Percentiles rank a stretch among this genome's conserved stretches.
Evolutionary conservation across 2,329 filamentous ascomycete species (phyloP).

Genomic region (Fusarium poae): DNA sequence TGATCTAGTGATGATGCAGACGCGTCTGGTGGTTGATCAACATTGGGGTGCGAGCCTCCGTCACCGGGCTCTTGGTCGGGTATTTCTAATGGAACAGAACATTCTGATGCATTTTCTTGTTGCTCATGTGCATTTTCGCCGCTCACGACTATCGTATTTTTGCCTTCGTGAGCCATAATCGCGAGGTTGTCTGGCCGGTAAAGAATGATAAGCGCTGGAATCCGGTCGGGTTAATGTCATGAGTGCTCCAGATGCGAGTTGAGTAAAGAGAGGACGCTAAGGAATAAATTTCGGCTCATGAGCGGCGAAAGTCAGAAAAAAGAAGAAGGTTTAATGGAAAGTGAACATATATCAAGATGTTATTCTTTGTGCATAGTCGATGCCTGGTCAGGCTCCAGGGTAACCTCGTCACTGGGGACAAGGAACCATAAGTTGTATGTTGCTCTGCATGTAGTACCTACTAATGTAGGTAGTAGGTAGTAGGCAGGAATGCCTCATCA

Average conservation of each 20-base stretch:
- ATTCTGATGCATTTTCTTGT: not conserved
- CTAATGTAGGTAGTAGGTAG: too few species aligned
- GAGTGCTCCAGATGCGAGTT: too few species aligned
- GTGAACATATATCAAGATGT: not conserved
- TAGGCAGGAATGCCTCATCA: too few species aligned
- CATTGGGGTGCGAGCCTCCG: slow-evolving; percentile 1
- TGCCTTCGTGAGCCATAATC: slow-evolving; percentile 17
- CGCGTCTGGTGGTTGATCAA: slow-evolving; percentile 16
- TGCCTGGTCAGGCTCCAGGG: slow-evolving; percentile 19
- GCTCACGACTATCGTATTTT: slow-evolving; percentile 6
- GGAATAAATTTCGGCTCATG: not conserved
- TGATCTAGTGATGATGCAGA: slow-evolving; percentile 26
- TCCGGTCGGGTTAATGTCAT: not conserved
- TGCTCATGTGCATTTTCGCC: not conserved
- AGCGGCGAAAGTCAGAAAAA: too few species aligned
- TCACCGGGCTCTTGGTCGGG: slow-evolving; percentile 15
- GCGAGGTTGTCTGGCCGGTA: not conserved
- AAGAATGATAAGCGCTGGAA: too few species aligned
- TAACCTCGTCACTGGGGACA: not conserved
- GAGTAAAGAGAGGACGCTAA: not conserved
- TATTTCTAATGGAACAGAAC: slow-evolving; percentile 37
- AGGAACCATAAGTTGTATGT: not conserved
- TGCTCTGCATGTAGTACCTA: too few species aligned
- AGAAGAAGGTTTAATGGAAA: not conserved
- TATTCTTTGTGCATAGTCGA: not conserved